Base-by-base conservation (phyloP, 148 eudicot genomes). In the Vaccinium myrtillus region DNA sequence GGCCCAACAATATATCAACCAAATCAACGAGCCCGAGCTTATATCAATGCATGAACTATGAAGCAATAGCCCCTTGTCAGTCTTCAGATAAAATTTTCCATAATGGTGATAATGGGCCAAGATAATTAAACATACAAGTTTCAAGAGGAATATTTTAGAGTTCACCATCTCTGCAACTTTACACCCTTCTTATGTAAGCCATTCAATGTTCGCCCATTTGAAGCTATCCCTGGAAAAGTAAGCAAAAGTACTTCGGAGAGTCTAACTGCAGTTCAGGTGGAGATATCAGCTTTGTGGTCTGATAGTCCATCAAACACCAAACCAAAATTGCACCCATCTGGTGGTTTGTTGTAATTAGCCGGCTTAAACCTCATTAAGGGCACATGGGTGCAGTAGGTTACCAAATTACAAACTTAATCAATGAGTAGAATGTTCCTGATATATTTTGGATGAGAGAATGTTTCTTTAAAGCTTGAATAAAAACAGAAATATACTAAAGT, bases 81-180 rank as follows among this genome's bases (percentile, higher is more conserved):
- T 58, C 18, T 65, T 43, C 23, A 19, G 70, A 79, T 58, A 79
- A 79, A 79, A 27, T 21, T 30, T 23, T 14, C 69, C 32, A 2
- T 18, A 16, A 55, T 79, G 67, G 50, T 32, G 50, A 70, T 51
- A 67, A 70, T 53, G 21, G 53, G 21, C 53, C 54, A 53, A 73
- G 65, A 8, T 13, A 7, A 23, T 14, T 65, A 63, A 65, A 65
- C 23, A 51, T 30, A 69, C 67, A 19, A 4, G 84, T 71, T 36
- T 32, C 77, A 32, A 75, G 32, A 71, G 63, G 51, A 81, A 65
- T 49, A 81, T 21, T 70, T 51, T 32, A 30, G 23, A 79, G 48
- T 53, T 78, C 46, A 48, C 48, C 9, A 55, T 25, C 43, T 70
- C 77, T 16, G 55, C 25, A 69, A 23, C n/a, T 49, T 76, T 43